A percentile compares a stretch with the other conserved stretches of the same genome.
These are phyloP conservation scores for Porphyrellus cyaneotinctus DNA, from an alignment of 768 basidiomycete species.

Conservation along the genomic window DNA sequence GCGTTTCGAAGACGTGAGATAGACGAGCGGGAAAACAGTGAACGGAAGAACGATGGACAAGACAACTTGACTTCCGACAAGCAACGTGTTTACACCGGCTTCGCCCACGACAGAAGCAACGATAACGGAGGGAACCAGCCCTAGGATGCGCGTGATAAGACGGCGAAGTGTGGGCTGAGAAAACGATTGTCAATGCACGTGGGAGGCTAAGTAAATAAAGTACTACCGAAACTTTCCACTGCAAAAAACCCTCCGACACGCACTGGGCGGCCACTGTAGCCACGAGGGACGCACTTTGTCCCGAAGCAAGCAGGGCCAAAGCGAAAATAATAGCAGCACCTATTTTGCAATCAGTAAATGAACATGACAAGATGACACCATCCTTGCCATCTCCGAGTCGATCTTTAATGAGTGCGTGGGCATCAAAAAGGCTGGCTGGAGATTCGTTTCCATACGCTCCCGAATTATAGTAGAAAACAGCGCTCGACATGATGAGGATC, in stretches of 20 bases:
- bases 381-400: constrained; percentile 62
- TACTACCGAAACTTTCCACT: constrained; percentile 74
- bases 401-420: constrained; percentile 66
- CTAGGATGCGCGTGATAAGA: constrained; percentile 75
- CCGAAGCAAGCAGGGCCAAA: constrained; percentile 75
- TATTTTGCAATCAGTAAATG: constrained; percentile 25
- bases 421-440: constrained; percentile 80
- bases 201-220: constrained; percentile 9
- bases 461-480: constrained; percentile 68
- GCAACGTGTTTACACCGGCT: constrained; percentile 65
- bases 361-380: not conserved
- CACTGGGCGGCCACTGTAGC: constrained; percentile 90
- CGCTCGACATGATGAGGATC: constrained; percentile 77
- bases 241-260: constrained; percentile 85
- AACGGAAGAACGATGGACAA: constrained; percentile 83
- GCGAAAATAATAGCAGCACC: constrained; percentile 87
- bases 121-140: constrained; percentile 76
- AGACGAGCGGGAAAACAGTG: constrained; percentile 77
- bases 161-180: constrained; percentile 68
- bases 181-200: constrained; percentile 26
- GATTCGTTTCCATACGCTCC: constrained; percentile 36
- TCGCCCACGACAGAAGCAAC: constrained; percentile 73
- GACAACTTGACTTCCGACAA: constrained; percentile 84
- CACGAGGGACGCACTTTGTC: constrained; percentile 87
- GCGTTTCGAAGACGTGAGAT: constrained; percentile 58